phyloP scores from a whole-genome alignment of 2,329 filamentous ascomycete genomes.

The Clarireedia hainanense region DNA sequence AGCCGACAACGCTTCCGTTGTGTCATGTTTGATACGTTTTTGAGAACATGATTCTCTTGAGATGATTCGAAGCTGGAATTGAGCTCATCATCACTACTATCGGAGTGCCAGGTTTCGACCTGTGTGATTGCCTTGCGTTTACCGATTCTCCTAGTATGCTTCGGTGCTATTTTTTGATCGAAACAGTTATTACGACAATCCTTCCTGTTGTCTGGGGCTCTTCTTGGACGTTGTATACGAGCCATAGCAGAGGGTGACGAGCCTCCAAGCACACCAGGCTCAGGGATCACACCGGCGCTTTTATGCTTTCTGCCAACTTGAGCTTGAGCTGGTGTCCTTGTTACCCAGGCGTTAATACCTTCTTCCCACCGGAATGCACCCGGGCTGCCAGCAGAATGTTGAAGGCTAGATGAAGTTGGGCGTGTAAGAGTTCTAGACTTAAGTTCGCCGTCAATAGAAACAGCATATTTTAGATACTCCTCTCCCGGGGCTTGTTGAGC shows the following conservation, averaged over 20 bases:
- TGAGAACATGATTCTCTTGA: conserved; percentile 10
- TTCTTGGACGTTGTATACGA: neutral
- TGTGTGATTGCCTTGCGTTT: neutral
- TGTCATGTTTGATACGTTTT: conserved; percentile 14
- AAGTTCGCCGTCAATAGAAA: conserved; percentile 15
- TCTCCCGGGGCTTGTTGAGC: conserved; percentile 24
- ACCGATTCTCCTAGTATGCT: neutral
- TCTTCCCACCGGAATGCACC: conserved; percentile 44
- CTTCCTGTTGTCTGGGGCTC: neutral
- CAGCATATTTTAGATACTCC: conserved; percentile 27
- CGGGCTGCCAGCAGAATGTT: conserved; percentile 9
- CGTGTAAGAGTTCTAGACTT: neutral
- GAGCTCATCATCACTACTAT: conserved; percentile 28
- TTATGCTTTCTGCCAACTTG: conserved; percentile 4
- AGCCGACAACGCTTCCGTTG: neutral
- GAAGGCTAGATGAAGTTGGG: neutral
- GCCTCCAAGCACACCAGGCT: conserved; percentile 10
- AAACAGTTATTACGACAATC: neutral
- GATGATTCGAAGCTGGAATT: conserved; percentile 17
- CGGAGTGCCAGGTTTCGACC: conserved; percentile 8
- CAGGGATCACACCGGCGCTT: neutral
- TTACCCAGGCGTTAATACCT: conserved; percentile 49
- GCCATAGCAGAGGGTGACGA: conserved; percentile 17
- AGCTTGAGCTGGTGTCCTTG: conserved; percentile 34
- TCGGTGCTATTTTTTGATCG: conserved; percentile 5